These are phyloP conservation scores for Alectoria sarmentosa DNA, from an alignment of 495 filamentous ascomycete genomes.

Conservation along the genomic window DNA sequence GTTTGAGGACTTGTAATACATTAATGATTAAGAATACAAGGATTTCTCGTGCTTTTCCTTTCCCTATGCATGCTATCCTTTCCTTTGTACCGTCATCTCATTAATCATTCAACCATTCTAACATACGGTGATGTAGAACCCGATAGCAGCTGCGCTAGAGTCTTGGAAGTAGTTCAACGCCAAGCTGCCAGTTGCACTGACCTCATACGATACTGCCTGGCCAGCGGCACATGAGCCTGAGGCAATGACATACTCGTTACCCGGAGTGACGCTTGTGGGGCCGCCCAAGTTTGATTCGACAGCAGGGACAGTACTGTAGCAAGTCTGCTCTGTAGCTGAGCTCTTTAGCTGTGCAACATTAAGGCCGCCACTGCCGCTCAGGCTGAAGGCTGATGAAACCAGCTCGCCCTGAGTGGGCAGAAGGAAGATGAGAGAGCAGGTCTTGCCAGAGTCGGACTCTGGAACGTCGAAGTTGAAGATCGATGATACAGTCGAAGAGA, in stretches of 20 bases:
- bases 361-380: constrained; percentile 52
- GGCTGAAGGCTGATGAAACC: constrained; percentile 47
- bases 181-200: constrained; percentile 46
- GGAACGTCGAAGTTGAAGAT: constrained; percentile 69
- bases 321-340: constrained; percentile 38
- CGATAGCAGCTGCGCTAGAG: constrained; percentile 53
- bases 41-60: constrained; percentile 1
- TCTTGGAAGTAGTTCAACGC: constrained; percentile 59
- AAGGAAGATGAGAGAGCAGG: constrained; percentile 59
- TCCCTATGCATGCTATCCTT: constrained; percentile 2
- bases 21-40: constrained; percentile 19
- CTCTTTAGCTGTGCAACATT: constrained; percentile 43
- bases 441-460: constrained; percentile 43
- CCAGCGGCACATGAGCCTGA: constrained; percentile 52
- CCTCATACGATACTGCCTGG: constrained; percentile 42
- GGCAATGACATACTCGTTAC: constrained; percentile 49
- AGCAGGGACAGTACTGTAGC: constrained; percentile 43
- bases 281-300: constrained; percentile 40
- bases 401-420: constrained; percentile 49
- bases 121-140: constrained; percentile 55
- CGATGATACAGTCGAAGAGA: constrained; percentile 48
- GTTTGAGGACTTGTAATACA: constrained; percentile 6
- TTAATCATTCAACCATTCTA: constrained; percentile 31
- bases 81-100: constrained; percentile 4
- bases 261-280: constrained; percentile 41